Base-by-base conservation (phyloP, 352 stramenopile genomes). In the Aphanomyces cochlioides region DNA sequence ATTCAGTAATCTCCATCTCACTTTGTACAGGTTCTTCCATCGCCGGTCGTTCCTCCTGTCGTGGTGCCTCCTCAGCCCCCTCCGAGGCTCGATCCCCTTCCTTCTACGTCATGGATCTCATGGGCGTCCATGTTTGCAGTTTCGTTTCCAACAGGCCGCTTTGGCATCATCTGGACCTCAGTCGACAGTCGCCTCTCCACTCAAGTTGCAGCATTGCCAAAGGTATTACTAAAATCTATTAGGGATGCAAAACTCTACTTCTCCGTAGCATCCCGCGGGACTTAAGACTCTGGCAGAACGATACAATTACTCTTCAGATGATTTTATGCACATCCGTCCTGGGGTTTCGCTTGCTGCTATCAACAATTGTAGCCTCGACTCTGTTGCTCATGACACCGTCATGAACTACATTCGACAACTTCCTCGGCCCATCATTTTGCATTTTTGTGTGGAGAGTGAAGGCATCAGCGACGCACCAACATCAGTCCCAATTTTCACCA, bases 181-280 rank as follows among this genome's bases (percentile, higher is more conserved):
- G 15, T 58, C 15, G 15, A 37, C 28, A 19, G 28, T 37, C 10
- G 54, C 54, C 54, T 61, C 7, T 58, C 50, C 8, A 58, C 50
- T 58, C 50, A 19, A 58, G n/a, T 58, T 58, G 50, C 50, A 34
- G 8, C 50, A 8, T 34, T 58, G 8, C 8, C n/a, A 21, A 8
- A n/a, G n/a, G 50, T 58, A 28, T 28, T 28, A 28, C 28, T 28
- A 2, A 28, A 28, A 28, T 28, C 28, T n/a, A n/a, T 28, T 28
- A 28, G 28, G 28, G 28, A 50, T 50, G 43, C 43, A 50, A 12
- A 43, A 28, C n/a, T 58, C 7, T 58, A 10, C 37, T 1, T 34
- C 13, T 19, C 43, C 3, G 54, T 61, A 61, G 54, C 54, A 61
- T 41, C 54, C 54, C n/a, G 12, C 36, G 54, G 54, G 54, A n/a